Base-by-base conservation (phyloP, 768 basidiomycete genomes). In the Naganishia antarctica region DNA sequence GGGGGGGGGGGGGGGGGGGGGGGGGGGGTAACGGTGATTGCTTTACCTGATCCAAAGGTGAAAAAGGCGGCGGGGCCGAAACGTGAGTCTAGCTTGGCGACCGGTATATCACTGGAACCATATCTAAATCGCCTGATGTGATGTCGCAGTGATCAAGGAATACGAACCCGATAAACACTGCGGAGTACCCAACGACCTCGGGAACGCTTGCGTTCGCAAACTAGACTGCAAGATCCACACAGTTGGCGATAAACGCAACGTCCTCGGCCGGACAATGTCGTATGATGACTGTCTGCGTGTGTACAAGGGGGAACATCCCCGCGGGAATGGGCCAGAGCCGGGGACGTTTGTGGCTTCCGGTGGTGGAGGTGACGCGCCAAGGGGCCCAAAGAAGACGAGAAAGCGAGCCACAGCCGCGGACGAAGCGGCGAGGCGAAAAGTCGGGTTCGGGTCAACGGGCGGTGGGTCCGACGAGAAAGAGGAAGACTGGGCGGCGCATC, bases 201-300 rank as follows among this genome's bases (percentile, higher is more conserved):
- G 34, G 16, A 49, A 21, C 23, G n/a, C 61, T 16, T 67, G 66
- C 29, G 29, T 44, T 7, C 50, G 66, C 16, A 67, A 67, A 48
- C 61, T 67, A 8, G 66, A 67, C 37, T 67, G 66, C 61, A 67
- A 63, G 29, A 57, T 59, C 34, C 66, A 67, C 47, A 46, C 46
- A n/a, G 61, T 63, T 18, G 51, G 53, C 1, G 37, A 49, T 43
- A 67, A 67, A 29, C 61, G 61, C 21, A 61, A 63, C n/a, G 61
- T 67, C 37, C 16, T 45, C 0, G 66, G 66, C 1, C 49, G 66
- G 32, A 61, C 61, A 16, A 63, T 63, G 61, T 37, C 66, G 23
- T 67, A 34, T 21, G 66, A 67, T 31, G 61, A 63, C 18, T 62
- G 61, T 32, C 15, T 63, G 21, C 44, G 47, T 26, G 32, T 62